A percentile compares a stretch with the other conserved stretches of the same genome.
Conservation (phyloP, 345 rosid species). For the Noccaea caerulescens region DNA sequence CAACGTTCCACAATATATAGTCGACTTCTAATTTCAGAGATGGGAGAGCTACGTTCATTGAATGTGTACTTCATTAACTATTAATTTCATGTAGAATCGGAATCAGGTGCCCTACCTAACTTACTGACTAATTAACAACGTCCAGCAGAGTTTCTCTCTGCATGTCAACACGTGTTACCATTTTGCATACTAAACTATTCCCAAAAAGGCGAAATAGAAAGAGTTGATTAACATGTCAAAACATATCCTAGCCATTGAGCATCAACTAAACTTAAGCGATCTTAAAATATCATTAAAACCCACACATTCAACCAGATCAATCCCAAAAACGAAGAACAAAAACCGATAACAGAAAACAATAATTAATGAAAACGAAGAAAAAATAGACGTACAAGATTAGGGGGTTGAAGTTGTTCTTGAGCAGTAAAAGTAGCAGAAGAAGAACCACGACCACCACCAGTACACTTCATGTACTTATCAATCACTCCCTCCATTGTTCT, state of each 20-base stretch:
- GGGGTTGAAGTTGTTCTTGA: constrained; percentile 45
- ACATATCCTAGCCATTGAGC: neutral
- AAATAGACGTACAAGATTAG: constrained; percentile 38
- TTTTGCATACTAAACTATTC: neutral
- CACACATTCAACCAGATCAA: constrained; percentile 10
- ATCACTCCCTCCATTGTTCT: constrained; percentile 66
- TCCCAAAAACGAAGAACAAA: neutral
- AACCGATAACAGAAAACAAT: neutral
- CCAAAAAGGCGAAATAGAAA: constrained; percentile 8
- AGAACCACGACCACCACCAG: constrained; percentile 47
- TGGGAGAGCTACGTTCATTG: constrained; percentile 29
- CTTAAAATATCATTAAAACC: constrained; percentile 1
- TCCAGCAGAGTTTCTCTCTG: constrained; percentile 13
- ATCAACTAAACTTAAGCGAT: constrained; percentile 3
- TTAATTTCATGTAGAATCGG: constrained; percentile 36
- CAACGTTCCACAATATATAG: constrained; percentile 18
- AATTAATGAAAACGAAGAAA: neutral
- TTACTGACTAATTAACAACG: constrained; percentile 1
- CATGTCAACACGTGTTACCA: constrained; percentile 40
- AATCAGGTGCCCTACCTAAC: constrained; percentile 44
- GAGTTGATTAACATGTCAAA: constrained; percentile 3
- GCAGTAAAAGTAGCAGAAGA: constrained; percentile 46
- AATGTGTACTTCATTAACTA: constrained; percentile 30
- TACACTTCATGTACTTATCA: constrained; percentile 63
- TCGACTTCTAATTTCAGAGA: neutral